A percentile compares a stretch with the other conserved stretches of the same genome.
Evolutionary conservation across 345 rosid species (phyloP).

Genomic region (Brassica nigra): DNA sequence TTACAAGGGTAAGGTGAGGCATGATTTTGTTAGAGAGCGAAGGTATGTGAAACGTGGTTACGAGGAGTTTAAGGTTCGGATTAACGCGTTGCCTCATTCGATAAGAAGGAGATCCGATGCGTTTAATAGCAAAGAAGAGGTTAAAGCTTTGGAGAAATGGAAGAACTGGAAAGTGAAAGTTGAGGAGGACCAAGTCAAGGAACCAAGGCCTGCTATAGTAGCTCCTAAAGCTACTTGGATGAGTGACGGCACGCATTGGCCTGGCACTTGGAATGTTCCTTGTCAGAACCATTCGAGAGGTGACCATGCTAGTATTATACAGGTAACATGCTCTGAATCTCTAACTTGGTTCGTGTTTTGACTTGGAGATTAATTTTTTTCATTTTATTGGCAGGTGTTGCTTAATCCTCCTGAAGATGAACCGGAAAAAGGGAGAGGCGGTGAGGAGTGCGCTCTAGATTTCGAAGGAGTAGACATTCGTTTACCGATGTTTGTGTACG

Average conservation of each 20-base stretch:
- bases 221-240: constrained; percentile 85
- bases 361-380: background rate
- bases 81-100: constrained; percentile 66
- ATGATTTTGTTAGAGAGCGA: constrained; percentile 77
- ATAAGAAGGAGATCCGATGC: constrained; percentile 79
- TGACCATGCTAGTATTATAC: constrained; percentile 80
- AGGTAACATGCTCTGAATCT: constrained; percentile 43
- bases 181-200: constrained; percentile 43
- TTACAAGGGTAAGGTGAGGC: constrained; percentile 65
- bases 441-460: constrained; percentile 34
- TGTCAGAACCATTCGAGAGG: constrained; percentile 65
- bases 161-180: constrained; percentile 42
- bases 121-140: constrained; percentile 68
- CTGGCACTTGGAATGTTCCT: constrained; percentile 72
- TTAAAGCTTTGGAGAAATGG: constrained; percentile 65
- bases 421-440: constrained; percentile 39
- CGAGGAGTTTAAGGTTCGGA: constrained; percentile 81
- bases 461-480: constrained; percentile 69
- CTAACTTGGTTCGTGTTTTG: background rate
- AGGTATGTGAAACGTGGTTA: constrained; percentile 71
- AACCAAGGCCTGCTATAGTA: constrained; percentile 55
- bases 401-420: constrained; percentile 68
- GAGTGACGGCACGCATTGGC: constrained; percentile 86
- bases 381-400: constrained; percentile 52
- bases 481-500: constrained; percentile 79